Conservation (phyloP, 805 yeast genomes). For the Yarrowia divulgata region DNA sequence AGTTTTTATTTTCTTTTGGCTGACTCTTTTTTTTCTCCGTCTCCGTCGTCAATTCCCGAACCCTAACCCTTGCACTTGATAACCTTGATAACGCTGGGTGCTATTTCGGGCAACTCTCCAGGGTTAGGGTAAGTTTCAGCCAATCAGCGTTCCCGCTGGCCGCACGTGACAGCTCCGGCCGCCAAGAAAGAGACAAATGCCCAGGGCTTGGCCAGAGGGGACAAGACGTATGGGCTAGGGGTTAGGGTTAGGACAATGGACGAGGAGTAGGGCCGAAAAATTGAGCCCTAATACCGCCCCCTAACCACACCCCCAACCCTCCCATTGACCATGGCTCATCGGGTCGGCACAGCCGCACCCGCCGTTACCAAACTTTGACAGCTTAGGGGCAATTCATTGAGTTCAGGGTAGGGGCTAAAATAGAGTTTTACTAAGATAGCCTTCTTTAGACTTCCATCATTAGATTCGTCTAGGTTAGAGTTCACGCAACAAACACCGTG, state of each 20-base stretch:
- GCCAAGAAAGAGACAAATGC: constrained; percentile 11
- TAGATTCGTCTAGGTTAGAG: background rate
- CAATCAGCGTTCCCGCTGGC: background rate
- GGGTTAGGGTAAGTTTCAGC: background rate
- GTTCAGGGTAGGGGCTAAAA: background rate
- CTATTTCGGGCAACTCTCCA: background rate
- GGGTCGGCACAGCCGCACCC: constrained; percentile 6
- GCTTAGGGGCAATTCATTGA: background rate
- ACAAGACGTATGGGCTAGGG: background rate
- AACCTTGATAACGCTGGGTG: constrained; percentile 24
- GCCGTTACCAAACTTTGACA: background rate
- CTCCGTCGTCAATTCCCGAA: constrained; percentile 1
- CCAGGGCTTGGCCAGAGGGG: constrained; percentile 29
- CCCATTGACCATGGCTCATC: too few relatives aligned
- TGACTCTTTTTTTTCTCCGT: background rate
- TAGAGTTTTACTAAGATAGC: background rate
- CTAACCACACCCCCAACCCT: too few relatives aligned
- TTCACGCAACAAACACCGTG: background rate
- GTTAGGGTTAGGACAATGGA: too few relatives aligned
- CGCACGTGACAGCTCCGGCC: constrained; percentile 23
- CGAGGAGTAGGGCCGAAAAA: too few relatives aligned
- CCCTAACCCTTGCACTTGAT: constrained; percentile 19
- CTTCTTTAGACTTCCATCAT: background rate
- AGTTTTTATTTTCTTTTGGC: too few relatives aligned
- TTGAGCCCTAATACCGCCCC: too few relatives aligned